Evolutionary conservation across 768 basidiomycete genomes (phyloP).

Genomic region (Phaeolepiota aurea): DNA sequence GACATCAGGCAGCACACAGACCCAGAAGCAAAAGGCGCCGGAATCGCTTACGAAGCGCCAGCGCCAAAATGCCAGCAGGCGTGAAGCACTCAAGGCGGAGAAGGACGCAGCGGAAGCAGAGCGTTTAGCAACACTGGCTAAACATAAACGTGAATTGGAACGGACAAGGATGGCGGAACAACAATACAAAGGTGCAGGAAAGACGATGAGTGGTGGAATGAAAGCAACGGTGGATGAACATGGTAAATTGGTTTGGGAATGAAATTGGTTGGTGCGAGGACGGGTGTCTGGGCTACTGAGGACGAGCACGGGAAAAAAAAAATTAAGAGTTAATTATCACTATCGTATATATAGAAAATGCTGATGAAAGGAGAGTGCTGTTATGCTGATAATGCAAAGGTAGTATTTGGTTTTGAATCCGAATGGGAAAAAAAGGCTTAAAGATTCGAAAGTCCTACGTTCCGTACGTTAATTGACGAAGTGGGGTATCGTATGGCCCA

Average conservation of each 20-base stretch:
- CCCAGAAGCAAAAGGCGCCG: constrained; percentile 15
- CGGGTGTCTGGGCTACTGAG: no score
- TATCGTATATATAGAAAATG: neutral
- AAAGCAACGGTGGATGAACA: constrained; percentile 46
- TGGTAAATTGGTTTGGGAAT: constrained; percentile 58
- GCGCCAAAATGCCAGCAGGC: constrained; percentile 54
- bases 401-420: no score
- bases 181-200: constrained; percentile 19
- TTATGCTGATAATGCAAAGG: no score
- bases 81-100: constrained; percentile 48
- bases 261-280: no score
- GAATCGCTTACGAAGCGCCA: constrained; percentile 58
- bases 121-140: constrained; percentile 39
- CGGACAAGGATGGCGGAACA: constrained; percentile 41
- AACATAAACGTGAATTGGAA: constrained; percentile 57
- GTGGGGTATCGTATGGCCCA: no score
- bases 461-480: no score
- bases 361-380: neutral
- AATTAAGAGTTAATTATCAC: no score
- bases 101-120: constrained; percentile 48
- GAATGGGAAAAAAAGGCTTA: neutral
- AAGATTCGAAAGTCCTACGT: neutral
- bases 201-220: constrained; percentile 48
- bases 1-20: constrained; percentile 3
- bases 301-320: no score